Evolutionary conservation across 208 protist species (phyloP), one percentile per base, ranked within the genome.

Genomic region (Naegleria lovaniensis): DNA sequence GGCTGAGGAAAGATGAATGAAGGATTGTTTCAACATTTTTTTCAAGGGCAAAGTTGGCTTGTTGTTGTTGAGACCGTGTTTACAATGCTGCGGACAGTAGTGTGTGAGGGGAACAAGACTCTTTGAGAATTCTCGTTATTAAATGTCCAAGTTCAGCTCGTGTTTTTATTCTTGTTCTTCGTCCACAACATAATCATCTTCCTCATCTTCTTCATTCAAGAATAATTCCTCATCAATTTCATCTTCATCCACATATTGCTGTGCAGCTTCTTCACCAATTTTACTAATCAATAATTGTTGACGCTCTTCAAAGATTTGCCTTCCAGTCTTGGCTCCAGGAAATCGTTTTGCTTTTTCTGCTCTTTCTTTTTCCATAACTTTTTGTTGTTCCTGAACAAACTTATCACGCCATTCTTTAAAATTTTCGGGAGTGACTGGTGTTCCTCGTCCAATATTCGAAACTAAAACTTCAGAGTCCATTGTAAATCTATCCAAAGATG

Each of bases 151-250:
- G n/a, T n/a, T n/a, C n/a, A n/a, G n/a, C n/a, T n/a, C n/a, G n/a
- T n/a, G n/a, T n/a, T 7, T 48, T 48, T 48, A 48, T 40, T 11
- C 19, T 40, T 83, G 25, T 83, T 39, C 22, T 39, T 83, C 75
- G 6, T 83, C 9, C 39, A 39, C n/a, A 39, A 19, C 33, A 15
- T 40, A 0, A 39, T 40, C 33, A 40, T 39, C 33, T 83, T 39
- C 75, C 39, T 87, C 83, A n/a, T 87, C 83, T 51, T 51, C 83
- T n/a, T 87, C 83, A 36, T 87, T 19, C 41, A 87, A 51, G 41
- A 87, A 87, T 51, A 87, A 51, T 33, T 87, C 83, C n/a, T 87
- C 40, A 51, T 87, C 83, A 87, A 87, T 87, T n/a, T 87, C 83
- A 38, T 40, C 83, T 48, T 51, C 83, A 36, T 40, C 39, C 11